phyloP scores from a whole-genome alignment of 2,329 filamentous ascomycete species.

The Lecanicillium sp. region DNA sequence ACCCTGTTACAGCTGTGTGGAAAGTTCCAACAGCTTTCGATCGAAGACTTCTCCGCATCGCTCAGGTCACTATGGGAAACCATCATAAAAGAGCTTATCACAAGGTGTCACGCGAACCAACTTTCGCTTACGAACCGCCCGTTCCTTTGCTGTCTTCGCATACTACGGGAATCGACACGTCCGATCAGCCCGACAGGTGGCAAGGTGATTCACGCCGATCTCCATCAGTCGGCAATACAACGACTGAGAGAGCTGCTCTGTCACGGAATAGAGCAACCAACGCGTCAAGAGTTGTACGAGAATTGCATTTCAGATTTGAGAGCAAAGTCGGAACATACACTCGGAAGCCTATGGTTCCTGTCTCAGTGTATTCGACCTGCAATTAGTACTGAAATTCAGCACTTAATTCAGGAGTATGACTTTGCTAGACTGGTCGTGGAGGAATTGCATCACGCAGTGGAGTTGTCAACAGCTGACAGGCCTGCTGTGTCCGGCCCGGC shows the following conservation, averaged over 20 bases:
- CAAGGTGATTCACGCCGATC: constrained; percentile 49
- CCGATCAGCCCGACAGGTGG: constrained; percentile 47
- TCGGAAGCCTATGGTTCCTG: constrained; percentile 67
- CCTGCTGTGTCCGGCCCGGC: constrained; percentile 37
- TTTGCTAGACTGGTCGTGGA: constrained; percentile 54
- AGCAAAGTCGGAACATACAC: constrained; percentile 52
- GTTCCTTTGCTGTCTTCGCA: constrained; percentile 50
- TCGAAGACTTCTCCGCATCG: constrained; percentile 52
- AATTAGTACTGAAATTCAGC: constrained; percentile 42
- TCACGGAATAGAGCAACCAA: constrained; percentile 44
- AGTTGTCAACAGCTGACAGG: constrained; percentile 4
- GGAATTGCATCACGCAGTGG: constrained; percentile 52
- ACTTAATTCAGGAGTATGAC: constrained; percentile 53
- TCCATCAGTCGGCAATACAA: constrained; percentile 56
- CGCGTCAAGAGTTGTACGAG: constrained; percentile 55
- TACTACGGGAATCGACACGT: constrained; percentile 57
- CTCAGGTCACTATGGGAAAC: constrained; percentile 56
- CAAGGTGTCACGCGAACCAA: constrained; percentile 32
- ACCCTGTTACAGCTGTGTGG: constrained; percentile 58
- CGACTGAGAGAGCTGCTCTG: constrained; percentile 54
- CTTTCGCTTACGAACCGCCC: constrained; percentile 30
- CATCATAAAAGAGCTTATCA: constrained; percentile 42
- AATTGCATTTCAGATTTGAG: constrained; percentile 63
- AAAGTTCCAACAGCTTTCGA: constrained; percentile 59
- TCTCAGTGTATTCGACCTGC: constrained; percentile 38